Evolutionary conservation across 192 early-diverging fungal genomes (phyloP), one percentile per base, ranked within the genome.

Genomic region (Entrophospora sp.): DNA sequence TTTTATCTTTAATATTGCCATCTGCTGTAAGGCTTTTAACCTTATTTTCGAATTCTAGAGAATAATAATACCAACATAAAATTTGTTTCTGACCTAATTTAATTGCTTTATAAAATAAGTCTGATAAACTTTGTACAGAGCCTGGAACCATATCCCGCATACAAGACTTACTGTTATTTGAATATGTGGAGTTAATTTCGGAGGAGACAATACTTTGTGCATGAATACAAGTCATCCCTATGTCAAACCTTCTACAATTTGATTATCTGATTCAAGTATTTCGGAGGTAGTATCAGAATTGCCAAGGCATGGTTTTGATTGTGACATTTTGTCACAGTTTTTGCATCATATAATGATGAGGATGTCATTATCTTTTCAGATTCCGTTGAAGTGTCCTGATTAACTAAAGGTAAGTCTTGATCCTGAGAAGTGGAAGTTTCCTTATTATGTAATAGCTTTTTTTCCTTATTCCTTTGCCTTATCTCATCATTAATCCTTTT

Each of bases 221-320:
- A 10, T 42, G 40, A 42, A 10, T 16, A 57, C 12, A 57, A 32
- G 32, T 57, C 31, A 57, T n/a, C 55, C 35, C 55, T 57, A 32
- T 32, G 35, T 18, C 9, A 57, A 57, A 57, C 20, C 55, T 32
- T 57, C 55, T 57, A 57, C 13, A 12, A 57, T 57, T 57, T 57
- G 32, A 57, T 57, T 57, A 20, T 57, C 55, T 57, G 32, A 57
- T 57, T 57, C 55, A 34, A 56, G 55, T 57, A 57, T 57, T 34
- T 57, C 32, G 22, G 7, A n/a, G 25, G 16, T 57, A 34, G 32
- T 9, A 10, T 57, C 8, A 37, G n/a, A n/a, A n/a, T n/a, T n/a
- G 31, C 31, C 16, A 49, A 18, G 22, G 31, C 16, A 57, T 32
- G 31, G 25, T 57, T 57, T 7, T 36, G 55, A 57, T 57, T 16